phyloP scores from a whole-genome alignment of 306 rosid species.

The Cicer arietinum region DNA sequence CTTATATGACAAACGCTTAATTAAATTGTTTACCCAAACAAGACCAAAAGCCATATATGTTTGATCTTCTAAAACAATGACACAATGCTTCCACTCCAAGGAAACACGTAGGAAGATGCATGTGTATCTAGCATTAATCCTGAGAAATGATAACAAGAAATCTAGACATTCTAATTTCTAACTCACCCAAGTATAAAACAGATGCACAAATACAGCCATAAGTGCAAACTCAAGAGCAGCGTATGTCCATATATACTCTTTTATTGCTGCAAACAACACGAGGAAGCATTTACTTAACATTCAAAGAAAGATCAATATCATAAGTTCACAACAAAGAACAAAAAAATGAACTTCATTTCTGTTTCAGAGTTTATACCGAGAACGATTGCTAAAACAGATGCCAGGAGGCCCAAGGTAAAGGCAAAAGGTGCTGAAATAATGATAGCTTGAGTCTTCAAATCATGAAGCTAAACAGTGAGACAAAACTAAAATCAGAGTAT shows the following conservation, averaged over 20 bases:
- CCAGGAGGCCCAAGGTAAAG: slow-evolving; percentile 78
- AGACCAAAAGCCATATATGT: neutral
- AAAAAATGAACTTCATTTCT: neutral
- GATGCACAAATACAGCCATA: slow-evolving; percentile 76
- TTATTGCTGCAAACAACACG: slow-evolving; percentile 72
- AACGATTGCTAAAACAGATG: slow-evolving; percentile 79
- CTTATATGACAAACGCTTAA: too few species aligned
- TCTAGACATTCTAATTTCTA: slow-evolving; percentile 40
- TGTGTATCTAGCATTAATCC: slow-evolving; percentile 22
- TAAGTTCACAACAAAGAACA: neutral
- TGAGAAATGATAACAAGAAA: slow-evolving; percentile 19
- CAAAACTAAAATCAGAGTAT: slow-evolving; percentile 9
- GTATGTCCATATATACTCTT: slow-evolving; percentile 94
- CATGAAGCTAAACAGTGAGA: slow-evolving; percentile 64
- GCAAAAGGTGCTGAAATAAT: slow-evolving; percentile 87
- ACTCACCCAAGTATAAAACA: slow-evolving; percentile 78
- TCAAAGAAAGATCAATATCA: neutral
- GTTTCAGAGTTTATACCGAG: slow-evolving; percentile 62
- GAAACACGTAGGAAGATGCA: slow-evolving; percentile 5
- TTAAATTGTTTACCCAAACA: too few species aligned
- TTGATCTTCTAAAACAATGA: neutral
- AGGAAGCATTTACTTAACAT: slow-evolving; percentile 20
- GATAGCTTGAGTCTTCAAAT: slow-evolving; percentile 84
- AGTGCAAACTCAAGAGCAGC: slow-evolving; percentile 98
- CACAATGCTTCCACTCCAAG: neutral